phyloP scores from a whole-genome alignment of 768 basidiomycete genomes.

The Trametes elegans region DNA sequence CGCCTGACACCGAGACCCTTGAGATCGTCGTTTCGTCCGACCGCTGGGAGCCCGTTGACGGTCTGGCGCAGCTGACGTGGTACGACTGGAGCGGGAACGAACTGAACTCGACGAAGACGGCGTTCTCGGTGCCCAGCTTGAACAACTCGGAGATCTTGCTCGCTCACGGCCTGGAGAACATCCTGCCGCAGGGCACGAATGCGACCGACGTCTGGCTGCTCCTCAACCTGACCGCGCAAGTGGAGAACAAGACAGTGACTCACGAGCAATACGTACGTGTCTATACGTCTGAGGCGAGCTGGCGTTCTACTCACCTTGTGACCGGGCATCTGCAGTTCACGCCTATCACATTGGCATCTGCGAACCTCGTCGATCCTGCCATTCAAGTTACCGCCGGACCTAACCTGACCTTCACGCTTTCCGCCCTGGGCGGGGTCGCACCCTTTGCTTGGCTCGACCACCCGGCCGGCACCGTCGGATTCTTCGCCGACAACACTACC shows the following conservation, averaged over 20 bases:
- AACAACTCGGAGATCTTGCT: slow-evolving; percentile 48
- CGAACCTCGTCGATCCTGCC: slow-evolving; percentile 48
- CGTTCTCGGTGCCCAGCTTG: slow-evolving; percentile 45
- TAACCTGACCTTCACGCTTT: slow-evolving; percentile 48
- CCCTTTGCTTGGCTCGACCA: slow-evolving; percentile 62
- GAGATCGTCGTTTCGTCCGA: slow-evolving; percentile 53
- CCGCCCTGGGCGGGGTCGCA: slow-evolving; percentile 52
- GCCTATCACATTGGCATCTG: slow-evolving; percentile 46
- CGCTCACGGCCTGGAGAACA: slow-evolving; percentile 39
- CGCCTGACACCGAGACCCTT: slow-evolving; percentile 43
- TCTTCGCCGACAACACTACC: slow-evolving; percentile 46
- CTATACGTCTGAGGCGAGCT: neutral
- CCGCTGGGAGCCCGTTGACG: slow-evolving; percentile 45
- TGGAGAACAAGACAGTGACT: slow-evolving; percentile 37
- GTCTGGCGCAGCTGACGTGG: slow-evolving; percentile 51
- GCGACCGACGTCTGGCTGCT: slow-evolving; percentile 49
- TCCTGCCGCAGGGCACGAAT: slow-evolving; percentile 43
- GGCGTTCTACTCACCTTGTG: neutral
- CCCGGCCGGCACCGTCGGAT: slow-evolving; percentile 51
- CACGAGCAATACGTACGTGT: slow-evolving; percentile 52
- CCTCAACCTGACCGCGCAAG: slow-evolving; percentile 47
- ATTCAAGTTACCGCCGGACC: slow-evolving; percentile 35
- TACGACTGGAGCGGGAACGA: slow-evolving; percentile 51
- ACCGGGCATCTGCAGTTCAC: slow-evolving; percentile 45
- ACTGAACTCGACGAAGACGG: slow-evolving; percentile 36